A percentile compares a stretch with the other conserved stretches of the same genome.
phyloP scores from a whole-genome alignment of 2,329 filamentous ascomycete genomes.

The Juglanconis juglandina region DNA sequence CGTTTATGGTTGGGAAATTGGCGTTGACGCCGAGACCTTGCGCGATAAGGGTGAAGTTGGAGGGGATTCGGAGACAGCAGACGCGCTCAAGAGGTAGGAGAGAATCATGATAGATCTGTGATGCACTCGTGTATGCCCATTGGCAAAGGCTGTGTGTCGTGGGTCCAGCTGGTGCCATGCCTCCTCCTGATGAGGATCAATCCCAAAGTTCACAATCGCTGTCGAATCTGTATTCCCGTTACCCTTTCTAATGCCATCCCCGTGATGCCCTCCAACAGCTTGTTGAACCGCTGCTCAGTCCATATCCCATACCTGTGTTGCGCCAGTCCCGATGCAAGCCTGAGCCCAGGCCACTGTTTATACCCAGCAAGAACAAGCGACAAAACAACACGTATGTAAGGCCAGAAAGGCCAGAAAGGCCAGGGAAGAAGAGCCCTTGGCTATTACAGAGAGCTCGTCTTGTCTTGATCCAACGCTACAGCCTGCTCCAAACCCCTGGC shows the following conservation, averaged over 20 bases:
- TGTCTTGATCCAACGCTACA: conserved; percentile 32
- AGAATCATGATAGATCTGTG: too few species aligned
- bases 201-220: background rate
- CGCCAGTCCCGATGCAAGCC: conserved; percentile 9
- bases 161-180: too few species aligned
- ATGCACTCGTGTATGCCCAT: too few species aligned
- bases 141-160: too few species aligned
- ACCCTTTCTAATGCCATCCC: background rate
- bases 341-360: background rate
- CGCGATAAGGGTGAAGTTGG: too few species aligned
- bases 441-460: conserved; percentile 9
- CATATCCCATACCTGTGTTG: background rate
- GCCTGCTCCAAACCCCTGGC: conserved; percentile 35
- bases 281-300: background rate
- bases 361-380: background rate
- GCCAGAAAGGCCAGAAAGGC: background rate
- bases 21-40: too few species aligned
- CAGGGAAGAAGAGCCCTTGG: background rate
- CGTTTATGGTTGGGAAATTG: too few species aligned
- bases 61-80: too few species aligned
- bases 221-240: background rate
- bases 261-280: background rate
- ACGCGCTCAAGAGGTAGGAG: too few species aligned
- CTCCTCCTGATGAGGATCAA: too few species aligned
- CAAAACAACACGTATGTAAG: background rate